These are phyloP conservation scores for Acacia crassicarpa DNA, from an alignment of 306 rosid genomes.

Conservation along the genomic window DNA sequence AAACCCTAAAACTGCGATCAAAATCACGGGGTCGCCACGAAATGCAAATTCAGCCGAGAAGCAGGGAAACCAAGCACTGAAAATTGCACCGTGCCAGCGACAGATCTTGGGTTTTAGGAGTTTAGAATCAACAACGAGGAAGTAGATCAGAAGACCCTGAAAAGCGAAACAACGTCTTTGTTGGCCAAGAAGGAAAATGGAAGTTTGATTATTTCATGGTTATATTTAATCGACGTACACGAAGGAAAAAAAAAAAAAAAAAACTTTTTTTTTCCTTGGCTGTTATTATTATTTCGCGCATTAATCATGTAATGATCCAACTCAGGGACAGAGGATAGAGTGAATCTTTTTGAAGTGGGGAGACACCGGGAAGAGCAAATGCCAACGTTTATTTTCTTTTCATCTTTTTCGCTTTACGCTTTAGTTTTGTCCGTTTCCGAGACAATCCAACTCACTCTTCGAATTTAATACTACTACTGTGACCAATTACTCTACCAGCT, in stretches of 20 bases:
- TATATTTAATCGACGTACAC: not conserved
- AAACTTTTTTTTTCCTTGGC: not conserved
- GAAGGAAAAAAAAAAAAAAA: not conserved
- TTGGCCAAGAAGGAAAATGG: not conserved
- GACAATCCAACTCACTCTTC: not conserved
- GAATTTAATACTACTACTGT: too few species aligned
- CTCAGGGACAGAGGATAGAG: not conserved
- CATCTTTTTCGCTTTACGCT: not conserved
- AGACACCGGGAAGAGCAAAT: not conserved
- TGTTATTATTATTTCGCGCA: not conserved
- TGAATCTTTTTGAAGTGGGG: not conserved
- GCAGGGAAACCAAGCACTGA: not conserved
- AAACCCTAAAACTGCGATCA: conserved; percentile 28
- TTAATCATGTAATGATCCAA: not conserved
- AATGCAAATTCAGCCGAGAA: not conserved
- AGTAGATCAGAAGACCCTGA: conserved; percentile 4
- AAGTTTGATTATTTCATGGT: not conserved
- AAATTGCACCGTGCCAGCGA: not conserved
- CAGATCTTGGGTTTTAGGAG: conserved; percentile 1
- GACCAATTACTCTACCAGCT: too few species aligned
- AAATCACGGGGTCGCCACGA: not conserved
- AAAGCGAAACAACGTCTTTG: not conserved
- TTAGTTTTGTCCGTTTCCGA: not conserved
- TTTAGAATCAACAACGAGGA: not conserved
- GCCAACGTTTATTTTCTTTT: conserved; percentile 28